Base-by-base conservation (phyloP, 2,329 filamentous ascomycete species). In the Cercospora beticola region DNA sequence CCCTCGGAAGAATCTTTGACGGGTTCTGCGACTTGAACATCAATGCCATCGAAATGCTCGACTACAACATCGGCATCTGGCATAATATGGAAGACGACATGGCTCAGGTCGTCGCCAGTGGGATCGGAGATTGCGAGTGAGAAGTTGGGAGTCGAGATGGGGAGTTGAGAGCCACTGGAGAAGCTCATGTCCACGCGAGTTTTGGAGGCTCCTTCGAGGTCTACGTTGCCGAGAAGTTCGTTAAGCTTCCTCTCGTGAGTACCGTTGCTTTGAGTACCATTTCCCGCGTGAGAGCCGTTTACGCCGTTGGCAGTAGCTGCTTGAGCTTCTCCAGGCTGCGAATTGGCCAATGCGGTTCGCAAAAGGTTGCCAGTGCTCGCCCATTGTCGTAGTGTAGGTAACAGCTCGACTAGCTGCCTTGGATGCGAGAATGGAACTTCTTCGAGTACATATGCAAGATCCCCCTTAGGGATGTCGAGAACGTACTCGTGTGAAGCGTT, bases 401-500 rank as follows among this genome's bases (percentile, higher is more conserved):
- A 83, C 76, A 94, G 87, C 64, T 87, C 85, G 6, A 94, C 82
- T 4, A 96, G 81, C 76, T 96, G 92, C 61, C 88, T 86, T 0
- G 92, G 92, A 75, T 96, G 92, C 2, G 88, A 87, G 75, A 96
- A 94, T 0, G 91, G 88, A 33, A 95, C 83, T 65, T 90, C 87
- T 0, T 86, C 86, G 8, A 96, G 78, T 3, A 84, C 83, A 66
- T 89, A 86, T 0, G 89, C 90, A 72, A 90, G 92, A 8, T 93
- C 91, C 2, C 88, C 86, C 78, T 92, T 92, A 65, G 91, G 88
- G 18, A 93, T 86, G 71, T 88, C 88, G 1, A 95, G 83, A 0
- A 85, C 88, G 75, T 90, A 91, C 12, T 80, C 78, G 72, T 86
- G 85, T 3, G 67, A 70, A 2, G 70, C 67, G 2, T 75, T 71